Evolutionary conservation across 2,329 filamentous ascomycete genomes (phyloP), one percentile per base, ranked within the genome.

Genomic region (Claviceps fusiformis): DNA sequence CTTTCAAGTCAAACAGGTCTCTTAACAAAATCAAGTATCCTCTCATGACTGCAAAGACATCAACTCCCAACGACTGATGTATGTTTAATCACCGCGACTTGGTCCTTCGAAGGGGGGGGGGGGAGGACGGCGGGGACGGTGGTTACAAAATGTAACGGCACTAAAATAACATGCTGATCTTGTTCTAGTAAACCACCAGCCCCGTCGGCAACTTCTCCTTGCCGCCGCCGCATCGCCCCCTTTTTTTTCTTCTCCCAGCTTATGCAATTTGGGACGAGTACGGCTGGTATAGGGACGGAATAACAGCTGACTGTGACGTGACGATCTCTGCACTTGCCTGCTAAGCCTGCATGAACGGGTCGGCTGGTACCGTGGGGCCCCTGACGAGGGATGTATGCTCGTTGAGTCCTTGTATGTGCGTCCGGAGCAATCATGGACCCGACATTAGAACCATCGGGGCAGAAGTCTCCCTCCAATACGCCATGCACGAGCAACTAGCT

Each of bases 331-430:
- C 13, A 19, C 24, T 15, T 19, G 19, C 37, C 37, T 17, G 5
- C 15, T 50, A 41, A 19, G 27, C 46, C 53, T 54, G 53, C 53
- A 54, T 50, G 35, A 33, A 33, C n/a, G 52, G 52, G n/a, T 27
- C 45, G 46, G 45, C 15, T 54, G 27, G 33, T 54, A 41, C 45
- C 44, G 52, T 41, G 24, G 47, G 24, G 44, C 46, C 27, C 44
- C 35, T 54, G 17, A 35, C n/a, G 35, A 43, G 15, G 13, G 37
- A 7, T 33, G 31, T 27, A 24, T 24, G 24, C 24, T 24, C 2
- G 24, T 24, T 24, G 24, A 24, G 24, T 49, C 46, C 37, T 24
- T 24, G 24, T 24, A 24, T n/a, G 46, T 43, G 6, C n/a, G 8
- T 13, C 35, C 48, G 10, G 43, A 54, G 53, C 17, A 54, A 50